phyloP scores from a whole-genome alignment of 805 yeast species.

The Kazachstania taianensis region DNA sequence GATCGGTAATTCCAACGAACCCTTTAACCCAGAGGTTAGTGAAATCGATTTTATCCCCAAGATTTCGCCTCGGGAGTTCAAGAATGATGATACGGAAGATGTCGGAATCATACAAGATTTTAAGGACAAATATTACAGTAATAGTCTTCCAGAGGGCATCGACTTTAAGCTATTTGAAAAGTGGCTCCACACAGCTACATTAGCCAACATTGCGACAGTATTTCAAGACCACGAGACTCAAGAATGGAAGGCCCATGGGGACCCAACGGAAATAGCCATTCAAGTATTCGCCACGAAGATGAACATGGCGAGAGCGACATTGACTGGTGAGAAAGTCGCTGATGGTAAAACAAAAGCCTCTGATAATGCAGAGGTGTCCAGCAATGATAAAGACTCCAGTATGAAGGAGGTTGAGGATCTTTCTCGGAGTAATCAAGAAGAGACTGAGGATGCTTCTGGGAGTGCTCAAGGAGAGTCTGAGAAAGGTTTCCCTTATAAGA shows the following conservation, averaged over 20 bases:
- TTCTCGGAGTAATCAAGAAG: too few relatives aligned
- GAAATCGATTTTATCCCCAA: conserved; percentile 74
- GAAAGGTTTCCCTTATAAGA: conserved; percentile 39
- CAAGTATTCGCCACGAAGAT: conserved; percentile 64
- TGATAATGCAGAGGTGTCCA: neutral
- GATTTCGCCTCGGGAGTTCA: conserved; percentile 38
- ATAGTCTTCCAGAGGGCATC: conserved; percentile 11
- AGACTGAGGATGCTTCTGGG: conserved; percentile 3
- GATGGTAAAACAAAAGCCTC: neutral
- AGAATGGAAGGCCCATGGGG: conserved; percentile 74
- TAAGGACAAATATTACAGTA: conserved; percentile 13
- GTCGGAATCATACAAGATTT: conserved; percentile 22
- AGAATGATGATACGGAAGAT: conserved; percentile 24
- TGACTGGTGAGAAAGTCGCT: conserved; percentile 29
- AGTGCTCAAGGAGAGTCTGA: conserved; percentile 13
- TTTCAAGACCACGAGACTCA: conserved; percentile 36
- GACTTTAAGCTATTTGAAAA: conserved; percentile 27
- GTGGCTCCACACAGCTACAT: conserved; percentile 58
- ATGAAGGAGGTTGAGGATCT: neutral
- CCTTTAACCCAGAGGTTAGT: conserved; percentile 91
- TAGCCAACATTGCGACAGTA: conserved; percentile 72
- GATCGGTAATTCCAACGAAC: conserved; percentile 50
- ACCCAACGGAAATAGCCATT: conserved; percentile 83
- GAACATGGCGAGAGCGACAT: conserved; percentile 36
- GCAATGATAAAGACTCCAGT: neutral